These are phyloP conservation scores for Aspergillus steynii DNA, from an alignment of 495 filamentous ascomycete genomes.

Conservation along the genomic window DNA sequence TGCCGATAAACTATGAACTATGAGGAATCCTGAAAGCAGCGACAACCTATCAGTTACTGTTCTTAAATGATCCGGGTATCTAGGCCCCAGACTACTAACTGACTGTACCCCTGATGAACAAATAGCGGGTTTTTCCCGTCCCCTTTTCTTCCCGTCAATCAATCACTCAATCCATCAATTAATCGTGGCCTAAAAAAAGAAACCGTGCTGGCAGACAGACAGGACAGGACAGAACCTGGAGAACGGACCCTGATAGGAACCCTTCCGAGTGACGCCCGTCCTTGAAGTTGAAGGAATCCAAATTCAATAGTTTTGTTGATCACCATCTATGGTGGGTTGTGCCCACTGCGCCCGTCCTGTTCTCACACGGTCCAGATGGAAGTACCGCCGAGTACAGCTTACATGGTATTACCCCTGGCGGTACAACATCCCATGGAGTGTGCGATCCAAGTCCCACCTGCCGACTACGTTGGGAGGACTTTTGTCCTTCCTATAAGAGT, in stretches of 20 bases:
- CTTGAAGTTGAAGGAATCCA: not conserved
- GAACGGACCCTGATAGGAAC: not conserved
- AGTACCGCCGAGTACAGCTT: not conserved
- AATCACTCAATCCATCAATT: not conserved
- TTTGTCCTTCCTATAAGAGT: too few species aligned
- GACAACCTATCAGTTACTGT: not conserved
- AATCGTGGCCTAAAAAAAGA: not conserved
- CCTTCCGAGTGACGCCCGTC: not conserved
- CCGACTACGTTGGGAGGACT: too few species aligned
- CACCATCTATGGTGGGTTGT: not conserved
- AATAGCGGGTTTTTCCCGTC: not conserved
- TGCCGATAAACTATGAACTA: not conserved
- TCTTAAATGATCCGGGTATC: not conserved
- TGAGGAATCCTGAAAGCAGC: not conserved
- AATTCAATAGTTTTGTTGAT: conserved; percentile 12
- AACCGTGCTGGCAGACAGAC: not conserved
- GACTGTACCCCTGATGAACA: too few species aligned
- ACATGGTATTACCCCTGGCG: not conserved
- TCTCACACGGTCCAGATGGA: not conserved
- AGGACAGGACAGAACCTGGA: not conserved
- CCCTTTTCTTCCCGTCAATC: not conserved
- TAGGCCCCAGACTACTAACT: too few species aligned
- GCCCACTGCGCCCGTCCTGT: not conserved
- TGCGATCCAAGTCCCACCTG: too few species aligned
- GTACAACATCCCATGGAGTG: too few species aligned